phyloP scores from a whole-genome alignment of 2,329 filamentous ascomycete genomes.

The Aquanectria penicillioides region DNA sequence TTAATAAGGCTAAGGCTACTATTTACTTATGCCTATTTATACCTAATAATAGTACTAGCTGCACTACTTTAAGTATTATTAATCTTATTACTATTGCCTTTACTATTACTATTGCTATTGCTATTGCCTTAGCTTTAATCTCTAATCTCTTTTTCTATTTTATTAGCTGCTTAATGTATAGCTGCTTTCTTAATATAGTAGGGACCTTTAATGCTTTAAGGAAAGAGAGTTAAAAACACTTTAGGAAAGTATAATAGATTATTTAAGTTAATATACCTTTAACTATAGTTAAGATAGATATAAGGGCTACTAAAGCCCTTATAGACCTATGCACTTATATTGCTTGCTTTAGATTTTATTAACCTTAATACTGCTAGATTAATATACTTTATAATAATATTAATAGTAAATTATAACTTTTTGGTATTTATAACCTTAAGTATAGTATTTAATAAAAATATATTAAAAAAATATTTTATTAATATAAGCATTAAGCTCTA shows the following conservation, averaged over 20 bases:
- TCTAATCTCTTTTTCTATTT: too few species aligned
- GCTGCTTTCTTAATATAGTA: too few species aligned
- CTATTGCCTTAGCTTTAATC: too few species aligned
- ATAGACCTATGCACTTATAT: neutral
- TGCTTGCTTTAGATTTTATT: too few species aligned
- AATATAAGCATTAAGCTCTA: constrained; percentile 2
- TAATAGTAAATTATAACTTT: neutral
- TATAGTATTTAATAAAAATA: neutral
- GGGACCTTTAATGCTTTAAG: constrained; percentile 22
- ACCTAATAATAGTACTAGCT: too few species aligned
- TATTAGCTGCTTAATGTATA: too few species aligned
- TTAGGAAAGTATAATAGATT: constrained; percentile 24
- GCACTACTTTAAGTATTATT: too few species aligned
- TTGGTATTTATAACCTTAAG: neutral
- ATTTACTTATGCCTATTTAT: too few species aligned
- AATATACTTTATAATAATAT: neutral
- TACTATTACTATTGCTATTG: too few species aligned
- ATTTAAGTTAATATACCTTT: constrained; percentile 21
- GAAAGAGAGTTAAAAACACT: constrained; percentile 23
- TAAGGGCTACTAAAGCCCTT: constrained; percentile 3
- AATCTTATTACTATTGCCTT: too few species aligned
- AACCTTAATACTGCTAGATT: too few species aligned
- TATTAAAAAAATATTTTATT: constrained; percentile 7
- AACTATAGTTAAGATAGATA: constrained; percentile 11
- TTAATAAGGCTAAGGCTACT: neutral